Base-by-base conservation (phyloP, 2,329 filamentous ascomycete genomes). In the Colletotrichum lindemuthianum region DNA sequence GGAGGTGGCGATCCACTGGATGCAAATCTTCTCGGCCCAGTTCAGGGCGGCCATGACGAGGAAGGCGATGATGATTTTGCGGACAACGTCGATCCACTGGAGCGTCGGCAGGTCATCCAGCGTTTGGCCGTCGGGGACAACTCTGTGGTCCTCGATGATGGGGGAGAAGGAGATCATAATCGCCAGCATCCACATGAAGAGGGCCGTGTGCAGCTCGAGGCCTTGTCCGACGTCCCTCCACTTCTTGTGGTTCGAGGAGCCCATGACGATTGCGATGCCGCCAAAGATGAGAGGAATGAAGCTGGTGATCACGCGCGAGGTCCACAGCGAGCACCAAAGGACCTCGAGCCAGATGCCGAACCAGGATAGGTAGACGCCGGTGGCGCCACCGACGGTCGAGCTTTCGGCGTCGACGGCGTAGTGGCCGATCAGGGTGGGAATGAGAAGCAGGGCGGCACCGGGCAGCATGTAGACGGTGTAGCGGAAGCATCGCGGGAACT, bases 341-440 rank as follows among this genome's bases (percentile, higher is more conserved):
- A 97, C 92, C 76, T 97, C 92, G 15, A 97, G 84, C 95, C 95
- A 98, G 67, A 97, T 93, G 36, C 92, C 92, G 73, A 98, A 97
- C 95, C 95, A 98, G 65, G 93, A 81, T 48, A 97, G 80, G 67
- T 88, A 73, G 0, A 97, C 93, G 16, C 90, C 92, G 1, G 93
- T 93, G 3, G 90, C 85, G 2, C 84, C 84, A 7, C 84, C 85
- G 11, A 86, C 87, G 2, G 90, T 74, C 11, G 77, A 72, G n/a
- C 73, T 72, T 5, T 74, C 68, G 2, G 76, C 63, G n/a, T 77
- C 70, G 33, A 79, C 74, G n/a, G 73, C 79, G 36, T 78, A 76
- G 12, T 73, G 71, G 32, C 80, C 82, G 43, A 83, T 72, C 7
- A 85, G 72, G 8, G 84, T 75, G 1, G 83, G 83, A 8, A 82